These are phyloP conservation scores for Syzygium aqueum DNA, from an alignment of 345 rosid species.

Conservation along the genomic window DNA sequence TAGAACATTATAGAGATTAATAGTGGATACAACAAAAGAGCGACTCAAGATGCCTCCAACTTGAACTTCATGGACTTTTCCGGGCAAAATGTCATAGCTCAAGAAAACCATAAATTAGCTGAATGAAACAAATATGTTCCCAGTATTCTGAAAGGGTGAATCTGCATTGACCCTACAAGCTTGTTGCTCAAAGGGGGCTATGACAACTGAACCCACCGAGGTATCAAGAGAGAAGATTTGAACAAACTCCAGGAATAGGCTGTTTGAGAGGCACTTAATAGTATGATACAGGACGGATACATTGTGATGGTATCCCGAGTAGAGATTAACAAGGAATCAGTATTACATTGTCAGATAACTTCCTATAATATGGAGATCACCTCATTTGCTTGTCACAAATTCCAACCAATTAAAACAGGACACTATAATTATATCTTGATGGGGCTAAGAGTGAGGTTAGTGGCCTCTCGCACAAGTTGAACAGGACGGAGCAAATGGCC, in stretches of 20 bases:
- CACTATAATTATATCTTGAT: not conserved
- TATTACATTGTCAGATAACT: not conserved
- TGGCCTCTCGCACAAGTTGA: not conserved
- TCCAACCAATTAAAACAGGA: not conserved
- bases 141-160: not conserved
- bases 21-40: not conserved
- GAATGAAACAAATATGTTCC: not conserved
- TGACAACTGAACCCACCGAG: not conserved
- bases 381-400: not conserved
- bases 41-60: not conserved
- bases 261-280: not conserved
- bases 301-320: not conserved
- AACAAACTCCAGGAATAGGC: not conserved
- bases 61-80: not conserved
- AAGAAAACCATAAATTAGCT: not conserved
- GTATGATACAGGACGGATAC: not conserved
- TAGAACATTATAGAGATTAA: not conserved
- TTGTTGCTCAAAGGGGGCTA: not conserved
- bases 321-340: not conserved
- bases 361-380: not conserved
- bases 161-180: not conserved
- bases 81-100: not conserved
- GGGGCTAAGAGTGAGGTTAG: not conserved
- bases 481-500: not conserved
- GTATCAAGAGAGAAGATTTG: not conserved